phyloP scores from a whole-genome alignment of 1,284 basidiomycete genomes.

The Hortiboletus rubellus region DNA sequence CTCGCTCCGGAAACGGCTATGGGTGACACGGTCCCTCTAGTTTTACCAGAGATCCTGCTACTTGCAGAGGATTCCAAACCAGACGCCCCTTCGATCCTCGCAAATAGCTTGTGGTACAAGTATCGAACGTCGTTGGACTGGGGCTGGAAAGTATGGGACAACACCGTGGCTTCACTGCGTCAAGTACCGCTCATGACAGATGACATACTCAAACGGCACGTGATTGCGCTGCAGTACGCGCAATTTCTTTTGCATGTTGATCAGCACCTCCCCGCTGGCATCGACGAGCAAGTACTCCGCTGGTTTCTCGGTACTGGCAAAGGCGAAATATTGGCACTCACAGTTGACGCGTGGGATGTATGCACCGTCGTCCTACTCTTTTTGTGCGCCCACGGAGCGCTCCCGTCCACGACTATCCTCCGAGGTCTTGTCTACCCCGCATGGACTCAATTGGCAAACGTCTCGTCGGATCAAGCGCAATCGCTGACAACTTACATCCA shows the following conservation, averaged over 20 bases:
- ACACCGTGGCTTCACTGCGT: constrained; percentile 66
- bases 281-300: constrained; percentile 62
- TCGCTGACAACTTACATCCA: constrained; percentile 52
- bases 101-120: constrained; percentile 75
- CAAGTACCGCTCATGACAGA: constrained; percentile 59
- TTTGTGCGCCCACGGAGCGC: constrained; percentile 63
- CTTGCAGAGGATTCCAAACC: constrained; percentile 56
- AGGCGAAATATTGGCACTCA: constrained; percentile 57
- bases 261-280: constrained; percentile 67
- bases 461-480: constrained; percentile 40
- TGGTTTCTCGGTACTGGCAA: constrained; percentile 71
- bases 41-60: constrained; percentile 65
- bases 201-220: constrained; percentile 46
- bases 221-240: constrained; percentile 63
- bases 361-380: constrained; percentile 61
- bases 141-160: constrained; percentile 80
- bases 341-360: constrained; percentile 63
- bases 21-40: constrained; percentile 53
- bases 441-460: constrained; percentile 57
- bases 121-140: constrained; percentile 69
- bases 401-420: constrained; percentile 69
- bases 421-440: constrained; percentile 72
- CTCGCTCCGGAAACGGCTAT: constrained; percentile 47
- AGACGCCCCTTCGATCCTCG: constrained; percentile 66
- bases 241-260: constrained; percentile 70